Conservation (phyloP, 2,329 filamentous ascomycete species). For the Fusarium sterilihyphosum region DNA sequence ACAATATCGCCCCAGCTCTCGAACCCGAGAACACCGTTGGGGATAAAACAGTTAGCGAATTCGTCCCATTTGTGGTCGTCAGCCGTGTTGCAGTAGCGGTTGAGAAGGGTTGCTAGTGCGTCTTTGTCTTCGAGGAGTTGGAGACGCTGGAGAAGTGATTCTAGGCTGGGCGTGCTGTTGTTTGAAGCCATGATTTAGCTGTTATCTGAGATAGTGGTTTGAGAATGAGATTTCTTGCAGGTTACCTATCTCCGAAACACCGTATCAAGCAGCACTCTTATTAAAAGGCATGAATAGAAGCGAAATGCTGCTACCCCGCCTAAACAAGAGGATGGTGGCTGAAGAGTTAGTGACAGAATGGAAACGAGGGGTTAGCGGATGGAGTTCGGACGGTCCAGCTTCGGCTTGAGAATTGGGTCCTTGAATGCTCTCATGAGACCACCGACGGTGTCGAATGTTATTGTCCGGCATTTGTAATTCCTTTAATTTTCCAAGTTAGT, state of each 20-base stretch:
- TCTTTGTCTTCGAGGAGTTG: neutral
- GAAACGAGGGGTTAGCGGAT: neutral
- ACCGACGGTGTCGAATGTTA: accelerated
- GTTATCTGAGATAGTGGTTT: neutral
- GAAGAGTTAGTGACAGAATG: no score
- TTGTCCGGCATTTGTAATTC: neutral
- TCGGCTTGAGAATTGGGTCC: neutral
- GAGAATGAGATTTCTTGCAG: neutral
- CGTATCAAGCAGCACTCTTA: no score
- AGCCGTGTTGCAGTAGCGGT: neutral
- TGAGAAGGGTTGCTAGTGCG: neutral
- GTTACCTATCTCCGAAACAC: no score
- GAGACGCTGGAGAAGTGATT: neutral
- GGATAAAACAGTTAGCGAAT: neutral
- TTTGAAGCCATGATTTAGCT: neutral
- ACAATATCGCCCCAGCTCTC: neutral
- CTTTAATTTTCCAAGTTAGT: neutral
- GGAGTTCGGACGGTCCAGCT: neutral
- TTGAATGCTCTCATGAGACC: neutral
- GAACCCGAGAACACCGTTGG: neutral
- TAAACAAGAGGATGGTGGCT: neutral
- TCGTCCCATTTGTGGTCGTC: neutral
- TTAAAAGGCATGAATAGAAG: neutral
- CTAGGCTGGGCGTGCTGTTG: neutral
- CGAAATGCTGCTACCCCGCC: neutral